Percentiles rank a stretch among this genome's conserved stretches.
Evolutionary conservation across 306 rosid species (phyloP).

Genomic region (Cicer yamashitae): DNA sequence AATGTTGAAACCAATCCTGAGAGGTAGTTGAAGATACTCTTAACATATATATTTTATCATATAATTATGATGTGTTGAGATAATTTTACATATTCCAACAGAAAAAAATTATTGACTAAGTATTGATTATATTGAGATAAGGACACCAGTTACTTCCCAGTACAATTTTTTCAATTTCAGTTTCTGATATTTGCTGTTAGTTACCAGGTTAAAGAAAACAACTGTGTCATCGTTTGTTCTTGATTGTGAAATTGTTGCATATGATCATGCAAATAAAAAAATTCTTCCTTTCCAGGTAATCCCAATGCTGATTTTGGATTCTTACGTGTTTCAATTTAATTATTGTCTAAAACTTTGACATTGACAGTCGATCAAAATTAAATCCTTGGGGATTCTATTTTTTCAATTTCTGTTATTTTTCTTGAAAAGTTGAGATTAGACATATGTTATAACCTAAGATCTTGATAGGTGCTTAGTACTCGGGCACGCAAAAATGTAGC

Average conservation of each 20-base stretch:
- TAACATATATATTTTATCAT: neutral
- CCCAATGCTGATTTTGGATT: neutral
- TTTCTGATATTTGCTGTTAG: constrained; percentile 51
- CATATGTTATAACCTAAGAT: constrained; percentile 40
- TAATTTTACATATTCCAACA: constrained; percentile 3
- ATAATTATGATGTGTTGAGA: neutral
- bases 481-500: constrained; percentile 51
- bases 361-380: neutral
- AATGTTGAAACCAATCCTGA: neutral
- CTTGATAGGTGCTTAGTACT: constrained; percentile 48
- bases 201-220: no score
- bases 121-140: constrained; percentile 31
- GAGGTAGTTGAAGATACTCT: neutral
- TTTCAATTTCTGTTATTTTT: constrained; percentile 8
- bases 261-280: constrained; percentile 62
- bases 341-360: neutral
- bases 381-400: constrained; percentile 19
- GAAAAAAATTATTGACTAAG: neutral
- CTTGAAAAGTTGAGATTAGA: constrained; percentile 22
- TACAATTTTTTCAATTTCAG: constrained; percentile 5
- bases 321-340: neutral
- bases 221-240: constrained; percentile 28
- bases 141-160: constrained; percentile 10
- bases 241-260: constrained; percentile 91
- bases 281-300: constrained; percentile 85